These are phyloP conservation scores for Helminthosporium solani DNA, from an alignment of 2,329 filamentous ascomycete genomes.

Conservation along the genomic window DNA sequence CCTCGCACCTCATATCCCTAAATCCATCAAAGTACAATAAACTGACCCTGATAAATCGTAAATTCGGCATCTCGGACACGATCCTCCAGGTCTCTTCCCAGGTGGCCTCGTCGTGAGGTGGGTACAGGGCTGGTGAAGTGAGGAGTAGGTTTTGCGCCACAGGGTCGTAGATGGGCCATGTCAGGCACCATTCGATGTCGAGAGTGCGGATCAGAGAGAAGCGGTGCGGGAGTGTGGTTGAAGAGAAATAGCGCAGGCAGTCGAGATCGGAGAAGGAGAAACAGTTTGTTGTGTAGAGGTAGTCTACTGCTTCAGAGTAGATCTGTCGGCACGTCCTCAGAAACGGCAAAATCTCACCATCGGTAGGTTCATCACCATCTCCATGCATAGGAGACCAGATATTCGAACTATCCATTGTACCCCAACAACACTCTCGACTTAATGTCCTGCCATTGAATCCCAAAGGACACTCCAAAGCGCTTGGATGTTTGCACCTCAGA, in stretches of 20 bases:
- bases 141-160: slow-evolving; percentile 17
- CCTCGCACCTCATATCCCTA: slow-evolving; percentile 17
- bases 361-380: slow-evolving; percentile 11
- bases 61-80: slow-evolving; percentile 17
- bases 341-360: slow-evolving; percentile 34
- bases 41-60: slow-evolving; percentile 15
- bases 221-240: slow-evolving; percentile 18
- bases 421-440: slow-evolving; percentile 19
- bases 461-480: slow-evolving; percentile 13
- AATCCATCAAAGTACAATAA: slow-evolving; percentile 23
- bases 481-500: slow-evolving; percentile 17
- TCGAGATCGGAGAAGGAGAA: slow-evolving; percentile 28
- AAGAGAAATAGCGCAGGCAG: slow-evolving; percentile 22
- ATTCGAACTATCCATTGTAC: slow-evolving; percentile 13
- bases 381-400: slow-evolving; percentile 15
- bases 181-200: slow-evolving; percentile 19
- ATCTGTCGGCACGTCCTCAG: slow-evolving; percentile 36
- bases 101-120: slow-evolving; percentile 24
- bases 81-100: slow-evolving; percentile 28
- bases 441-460: slow-evolving; percentile 11
- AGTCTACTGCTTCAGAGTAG: slow-evolving; percentile 22
- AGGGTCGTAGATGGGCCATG: slow-evolving; percentile 26
- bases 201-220: slow-evolving; percentile 17
- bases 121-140: slow-evolving; percentile 17
- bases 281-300: slow-evolving; percentile 22